Conservation (phyloP, 768 basidiomycete genomes). For the Tricholoma sp. region DNA sequence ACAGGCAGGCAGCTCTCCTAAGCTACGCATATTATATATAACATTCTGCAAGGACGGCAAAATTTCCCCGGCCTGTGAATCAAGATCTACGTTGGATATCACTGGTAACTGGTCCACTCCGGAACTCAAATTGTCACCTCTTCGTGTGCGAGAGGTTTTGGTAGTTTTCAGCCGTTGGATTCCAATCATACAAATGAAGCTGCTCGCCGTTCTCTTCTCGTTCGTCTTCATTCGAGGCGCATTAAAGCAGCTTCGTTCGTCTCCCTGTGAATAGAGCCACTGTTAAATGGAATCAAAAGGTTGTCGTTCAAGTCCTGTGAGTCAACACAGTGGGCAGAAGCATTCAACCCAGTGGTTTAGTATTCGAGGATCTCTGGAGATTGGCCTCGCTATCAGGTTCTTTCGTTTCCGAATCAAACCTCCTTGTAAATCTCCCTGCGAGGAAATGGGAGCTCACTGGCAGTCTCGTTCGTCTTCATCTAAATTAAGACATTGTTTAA, state of each 20-base stretch:
- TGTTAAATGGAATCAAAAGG: conserved; percentile 19
- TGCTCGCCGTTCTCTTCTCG: not conserved
- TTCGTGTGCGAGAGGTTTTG: too few species aligned
- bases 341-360: conserved; percentile 21
- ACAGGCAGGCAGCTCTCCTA: too few species aligned
- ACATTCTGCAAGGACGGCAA: too few species aligned
- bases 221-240: conserved; percentile 10
- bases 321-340: not conserved
- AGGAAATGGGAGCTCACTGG: conserved; percentile 29
- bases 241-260: conserved; percentile 24
- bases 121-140: too few species aligned
- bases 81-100: too few species aligned
- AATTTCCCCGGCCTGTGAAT: too few species aligned
- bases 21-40: too few species aligned
- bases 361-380: conserved; percentile 33
- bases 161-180: too few species aligned
- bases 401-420: conserved; percentile 26
- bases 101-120: too few species aligned
- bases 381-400: conserved; percentile 39
- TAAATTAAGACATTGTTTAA: too few species aligned
- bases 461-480: too few species aligned
- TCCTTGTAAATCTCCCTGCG: conserved; percentile 14
- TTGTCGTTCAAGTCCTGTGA: conserved; percentile 11
- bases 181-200: too few species aligned
- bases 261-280: conserved; percentile 22